Evolutionary conservation across 345 rosid species (phyloP).

Genomic region (Eucalyptus caleyi): DNA sequence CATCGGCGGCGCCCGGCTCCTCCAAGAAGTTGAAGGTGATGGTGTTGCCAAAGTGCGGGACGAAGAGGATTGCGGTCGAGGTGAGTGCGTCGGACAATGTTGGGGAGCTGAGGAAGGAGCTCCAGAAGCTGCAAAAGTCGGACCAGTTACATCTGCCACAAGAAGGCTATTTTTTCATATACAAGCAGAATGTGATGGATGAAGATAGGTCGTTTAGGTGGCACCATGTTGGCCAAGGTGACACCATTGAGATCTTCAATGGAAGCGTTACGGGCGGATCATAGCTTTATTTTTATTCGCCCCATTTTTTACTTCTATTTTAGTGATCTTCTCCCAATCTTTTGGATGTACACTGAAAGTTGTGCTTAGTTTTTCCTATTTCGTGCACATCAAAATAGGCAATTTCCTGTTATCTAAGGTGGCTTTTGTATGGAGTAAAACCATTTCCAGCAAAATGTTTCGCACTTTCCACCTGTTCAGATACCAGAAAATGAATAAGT

Average conservation of each 20-base stretch:
- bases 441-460: background rate
- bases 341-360: background rate
- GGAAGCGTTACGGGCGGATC: slow-evolving; percentile 30
- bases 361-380: background rate
- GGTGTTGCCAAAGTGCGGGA: slow-evolving; percentile 49
- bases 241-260: slow-evolving; percentile 53
- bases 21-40: slow-evolving; percentile 44
- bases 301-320: background rate
- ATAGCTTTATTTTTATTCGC: background rate
- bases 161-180: slow-evolving; percentile 70
- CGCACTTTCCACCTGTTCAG: background rate
- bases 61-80: slow-evolving; percentile 53
- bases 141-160: slow-evolving; percentile 41
- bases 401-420: background rate
- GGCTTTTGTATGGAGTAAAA: background rate
- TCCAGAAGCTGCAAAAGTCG: slow-evolving; percentile 49
- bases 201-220: slow-evolving; percentile 71
- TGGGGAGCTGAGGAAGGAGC: slow-evolving; percentile 52
- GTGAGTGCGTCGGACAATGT: slow-evolving; percentile 54
- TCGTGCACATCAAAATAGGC: background rate
- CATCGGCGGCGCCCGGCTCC: background rate
- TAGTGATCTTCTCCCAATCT: background rate
- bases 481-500: background rate
- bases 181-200: slow-evolving; percentile 69
- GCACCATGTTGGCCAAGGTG: slow-evolving; percentile 59